Evolutionary conservation across 2,329 filamentous ascomycete species (phyloP).

Genomic region (Cytospora chrysosperma): DNA sequence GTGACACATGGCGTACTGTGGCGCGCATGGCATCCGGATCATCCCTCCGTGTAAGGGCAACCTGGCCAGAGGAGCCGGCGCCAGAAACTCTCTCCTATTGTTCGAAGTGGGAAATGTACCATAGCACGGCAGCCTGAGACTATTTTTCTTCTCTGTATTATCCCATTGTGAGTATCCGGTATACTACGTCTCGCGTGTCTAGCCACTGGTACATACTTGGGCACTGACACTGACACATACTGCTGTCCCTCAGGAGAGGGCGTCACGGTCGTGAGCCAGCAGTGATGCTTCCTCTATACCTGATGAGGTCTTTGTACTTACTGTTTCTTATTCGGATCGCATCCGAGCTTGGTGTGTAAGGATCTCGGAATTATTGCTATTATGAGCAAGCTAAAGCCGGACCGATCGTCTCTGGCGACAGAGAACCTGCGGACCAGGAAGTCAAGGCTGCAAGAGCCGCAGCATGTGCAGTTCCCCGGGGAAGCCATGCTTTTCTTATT

Average conservation of each 20-base stretch:
- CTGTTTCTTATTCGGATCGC: background rate
- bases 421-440: background rate
- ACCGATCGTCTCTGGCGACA: background rate
- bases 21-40: conserved; percentile 9
- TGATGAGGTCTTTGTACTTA: background rate
- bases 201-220: background rate
- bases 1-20: conserved; percentile 9
- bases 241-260: background rate
- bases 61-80: background rate
- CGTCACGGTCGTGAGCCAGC: background rate
- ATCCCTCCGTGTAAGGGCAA: background rate
- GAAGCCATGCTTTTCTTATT: background rate
- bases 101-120: background rate
- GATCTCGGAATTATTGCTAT: background rate
- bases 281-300: background rate
- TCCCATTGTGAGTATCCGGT: background rate
- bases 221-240: too few species aligned
- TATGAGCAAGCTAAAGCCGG: background rate
- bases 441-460: background rate
- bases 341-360: background rate
- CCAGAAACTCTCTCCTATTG: background rate
- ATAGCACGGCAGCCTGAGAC: background rate
- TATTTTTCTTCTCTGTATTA: background rate
- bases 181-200: background rate
- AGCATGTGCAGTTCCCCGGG: background rate